A percentile compares a stretch with the other conserved stretches of the same genome.
phyloP scores from a whole-genome alignment of 1,284 basidiomycete species.

The Naganishia liquefaciens region DNA sequence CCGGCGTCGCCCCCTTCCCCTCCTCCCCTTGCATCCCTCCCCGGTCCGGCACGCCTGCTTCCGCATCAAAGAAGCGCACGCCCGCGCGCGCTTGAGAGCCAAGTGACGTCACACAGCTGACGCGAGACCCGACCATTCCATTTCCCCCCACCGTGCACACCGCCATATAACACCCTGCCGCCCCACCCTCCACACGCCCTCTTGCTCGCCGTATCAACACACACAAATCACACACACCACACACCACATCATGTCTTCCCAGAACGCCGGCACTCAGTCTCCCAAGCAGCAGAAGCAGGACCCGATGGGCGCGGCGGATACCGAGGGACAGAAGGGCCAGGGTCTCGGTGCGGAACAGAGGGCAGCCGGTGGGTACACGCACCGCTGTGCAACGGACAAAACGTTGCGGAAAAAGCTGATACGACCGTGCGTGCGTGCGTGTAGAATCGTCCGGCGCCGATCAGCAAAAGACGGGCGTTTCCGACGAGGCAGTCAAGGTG shows the following conservation, averaged over 20 bases:
- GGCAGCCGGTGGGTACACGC: not conserved
- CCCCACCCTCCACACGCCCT: not conserved
- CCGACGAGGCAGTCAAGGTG: conserved; percentile 17
- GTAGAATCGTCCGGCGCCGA: no score
- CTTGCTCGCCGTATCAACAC: not conserved
- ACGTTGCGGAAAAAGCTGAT: no score
- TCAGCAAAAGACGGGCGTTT: conserved; percentile 11
- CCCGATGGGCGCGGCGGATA: conserved; percentile 25
- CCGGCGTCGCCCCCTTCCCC: no score
- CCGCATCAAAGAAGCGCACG: not conserved
- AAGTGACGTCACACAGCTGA: no score
- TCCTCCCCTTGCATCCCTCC: no score
- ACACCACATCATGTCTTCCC: conserved; percentile 26
- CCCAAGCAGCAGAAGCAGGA: conserved; percentile 25
- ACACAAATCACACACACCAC: not conserved
- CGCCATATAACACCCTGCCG: not conserved
- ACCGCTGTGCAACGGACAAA: no score
- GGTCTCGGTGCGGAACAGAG: conserved; percentile 23
- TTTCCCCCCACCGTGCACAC: not conserved
- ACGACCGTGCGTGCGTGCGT: no score
- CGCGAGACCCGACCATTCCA: no score
- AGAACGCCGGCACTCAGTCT: conserved; percentile 29
- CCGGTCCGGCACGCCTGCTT: no score
- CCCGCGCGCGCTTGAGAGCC: no score
- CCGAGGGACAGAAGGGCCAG: conserved; percentile 20